Evolutionary conservation across 129 eudicot species (phyloP).

Genomic region (Apium graveolens): DNA sequence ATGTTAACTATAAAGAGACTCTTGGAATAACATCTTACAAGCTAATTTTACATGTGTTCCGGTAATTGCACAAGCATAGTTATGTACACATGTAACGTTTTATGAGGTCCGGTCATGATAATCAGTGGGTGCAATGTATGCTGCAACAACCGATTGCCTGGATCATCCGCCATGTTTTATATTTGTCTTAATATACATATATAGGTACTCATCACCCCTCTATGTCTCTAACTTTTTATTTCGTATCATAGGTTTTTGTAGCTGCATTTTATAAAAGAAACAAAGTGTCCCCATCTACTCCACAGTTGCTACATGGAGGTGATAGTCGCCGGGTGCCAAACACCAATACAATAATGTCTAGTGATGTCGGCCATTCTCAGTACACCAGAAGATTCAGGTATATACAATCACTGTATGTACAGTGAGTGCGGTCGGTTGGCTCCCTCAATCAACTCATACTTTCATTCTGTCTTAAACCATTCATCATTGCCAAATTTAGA

Average conservation of each 20-base stretch:
- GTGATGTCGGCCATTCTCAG: conserved; percentile 21
- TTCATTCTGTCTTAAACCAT: background rate
- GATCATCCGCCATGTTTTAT: too few species aligned
- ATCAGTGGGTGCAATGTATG: too few species aligned
- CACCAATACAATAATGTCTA: conserved; percentile 15
- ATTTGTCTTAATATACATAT: too few species aligned
- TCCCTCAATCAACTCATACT: background rate
- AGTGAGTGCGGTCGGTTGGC: background rate
- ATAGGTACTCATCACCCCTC: too few species aligned
- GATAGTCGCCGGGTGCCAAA: conserved; percentile 24
- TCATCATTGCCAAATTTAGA: background rate
- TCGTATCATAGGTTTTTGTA: conserved; percentile 57
- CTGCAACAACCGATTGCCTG: too few species aligned
- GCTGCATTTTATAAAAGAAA: conserved; percentile 75
- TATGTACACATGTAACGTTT: too few species aligned
- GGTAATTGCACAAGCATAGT: too few species aligned
- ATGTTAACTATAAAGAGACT: too few species aligned
- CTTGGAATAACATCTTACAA: too few species aligned
- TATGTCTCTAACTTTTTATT: background rate
- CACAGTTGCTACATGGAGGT: conserved; percentile 53
- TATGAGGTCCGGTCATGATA: too few species aligned
- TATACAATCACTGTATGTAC: background rate
- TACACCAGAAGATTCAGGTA: conserved; percentile 70
- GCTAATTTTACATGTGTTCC: too few species aligned
- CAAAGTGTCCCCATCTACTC: conserved; percentile 41